Percentiles rank a stretch among this genome's conserved stretches.
Conservation (phyloP, 257 asterid genomes). For the Cynanchum wilfordii region DNA sequence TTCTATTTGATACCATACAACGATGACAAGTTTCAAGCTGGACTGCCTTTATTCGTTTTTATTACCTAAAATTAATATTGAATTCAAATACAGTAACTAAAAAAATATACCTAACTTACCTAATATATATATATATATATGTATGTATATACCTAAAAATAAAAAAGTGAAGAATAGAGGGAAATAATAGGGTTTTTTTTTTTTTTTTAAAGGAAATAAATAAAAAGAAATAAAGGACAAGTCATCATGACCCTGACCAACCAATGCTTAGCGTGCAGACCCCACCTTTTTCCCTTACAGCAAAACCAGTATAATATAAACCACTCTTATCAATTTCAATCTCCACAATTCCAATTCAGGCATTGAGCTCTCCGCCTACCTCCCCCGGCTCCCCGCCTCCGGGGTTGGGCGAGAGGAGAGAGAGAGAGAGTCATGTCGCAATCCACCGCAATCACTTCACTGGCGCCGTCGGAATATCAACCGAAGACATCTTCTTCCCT, state of each 20-base stretch:
- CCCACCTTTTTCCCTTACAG: conserved; percentile 14
- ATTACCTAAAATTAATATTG: too few relatives aligned
- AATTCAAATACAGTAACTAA: too few relatives aligned
- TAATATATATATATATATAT: too few relatives aligned
- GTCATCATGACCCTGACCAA: conserved; percentile 32
- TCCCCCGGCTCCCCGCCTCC: conserved; percentile 38
- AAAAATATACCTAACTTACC: too few relatives aligned
- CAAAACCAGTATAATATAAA: background rate
- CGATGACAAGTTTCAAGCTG: too few relatives aligned
- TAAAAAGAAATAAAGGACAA: conserved; percentile 13
- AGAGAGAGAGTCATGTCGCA: conserved; percentile 22
- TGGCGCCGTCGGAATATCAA: background rate
- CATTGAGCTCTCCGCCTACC: conserved; percentile 24
- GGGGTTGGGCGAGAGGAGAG: conserved; percentile 44
- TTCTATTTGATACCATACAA: too few relatives aligned
- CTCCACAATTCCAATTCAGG: background rate
- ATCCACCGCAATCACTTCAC: background rate
- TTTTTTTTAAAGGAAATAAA: background rate
- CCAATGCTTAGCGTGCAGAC: conserved; percentile 26
- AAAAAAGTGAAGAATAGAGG: too few relatives aligned
- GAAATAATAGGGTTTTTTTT: background rate
- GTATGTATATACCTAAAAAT: too few relatives aligned
- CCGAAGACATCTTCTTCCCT: background rate
- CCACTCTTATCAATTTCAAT: conserved; percentile 6
- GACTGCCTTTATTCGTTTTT: too few relatives aligned